Evolutionary conservation across 2,329 filamentous ascomycete species (phyloP), one percentile per base, ranked within the genome.

Genomic region (Colletotrichum sp.): DNA sequence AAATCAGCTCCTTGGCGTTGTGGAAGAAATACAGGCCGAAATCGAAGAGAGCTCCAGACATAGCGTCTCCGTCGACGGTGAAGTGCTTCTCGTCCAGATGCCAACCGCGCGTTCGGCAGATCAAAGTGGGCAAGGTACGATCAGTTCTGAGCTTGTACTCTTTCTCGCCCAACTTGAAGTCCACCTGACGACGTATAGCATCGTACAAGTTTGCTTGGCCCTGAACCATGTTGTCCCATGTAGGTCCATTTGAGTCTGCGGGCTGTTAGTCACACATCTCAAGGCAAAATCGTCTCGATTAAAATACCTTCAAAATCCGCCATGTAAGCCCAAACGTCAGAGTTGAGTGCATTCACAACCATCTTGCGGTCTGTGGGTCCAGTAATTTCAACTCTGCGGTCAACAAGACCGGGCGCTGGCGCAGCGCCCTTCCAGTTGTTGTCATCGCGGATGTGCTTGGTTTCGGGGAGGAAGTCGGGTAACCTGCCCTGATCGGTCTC

Each of bases 1-100:
- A 92, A 80, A 97, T 91, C 69, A 95, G 89, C 88, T 97, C 94
- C 82, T 92, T 90, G 76, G 95, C 95, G 85, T 97, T 98, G 91
- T 98, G 95, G 92, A 94, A 98, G 88, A 98, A 98, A 89, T 98
- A 98, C 66, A 98, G 90, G 82, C 95, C 95, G 83, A 98, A 98
- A 87, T 98, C 95, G 85, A 98, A 98, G 62, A 98, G 90, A 77
- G 92, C 90, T 72, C 93, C 95, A 30, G 95, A 96, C 80, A 98
- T 96, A 80, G 95, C 92, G 89, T 96, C 94, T 71, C 95, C 95
- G 79, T 98, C 95, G 30, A 98, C 93, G 21, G 94, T 96, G 84
- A 98, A 93, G 87, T 98, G 95, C 90, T 96, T 97, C 92, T 98
- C 95, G 71, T 96, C 95, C 78, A 98, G 88, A 85, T 98, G 95